These are phyloP conservation scores for Vaccinium macrocarpon DNA, from an alignment of 148 eudicot genomes.

Conservation along the genomic window DNA sequence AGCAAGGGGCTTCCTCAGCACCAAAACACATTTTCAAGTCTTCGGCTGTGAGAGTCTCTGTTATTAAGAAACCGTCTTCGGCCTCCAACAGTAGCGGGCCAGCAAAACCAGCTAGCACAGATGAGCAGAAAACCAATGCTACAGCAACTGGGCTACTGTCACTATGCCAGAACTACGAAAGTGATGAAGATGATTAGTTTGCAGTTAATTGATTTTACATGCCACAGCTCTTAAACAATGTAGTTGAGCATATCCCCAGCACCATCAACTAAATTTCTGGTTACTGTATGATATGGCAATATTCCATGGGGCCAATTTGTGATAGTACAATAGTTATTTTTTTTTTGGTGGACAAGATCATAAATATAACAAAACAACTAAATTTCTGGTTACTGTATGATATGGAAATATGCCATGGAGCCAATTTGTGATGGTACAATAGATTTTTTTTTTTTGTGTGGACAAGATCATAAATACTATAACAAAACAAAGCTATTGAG, in stretches of 20 bases:
- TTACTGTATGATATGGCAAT: background rate
- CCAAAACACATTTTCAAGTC: constrained; percentile 34
- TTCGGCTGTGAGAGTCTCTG: constrained; percentile 35
- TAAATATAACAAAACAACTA: no score
- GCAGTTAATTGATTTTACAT: background rate
- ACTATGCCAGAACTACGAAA: constrained; percentile 53
- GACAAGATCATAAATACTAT: no score
- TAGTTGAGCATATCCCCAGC: background rate
- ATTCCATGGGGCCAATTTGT: background rate
- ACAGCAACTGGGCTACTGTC: constrained; percentile 45
- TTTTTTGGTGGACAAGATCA: no score
- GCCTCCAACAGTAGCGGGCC: constrained; percentile 19
- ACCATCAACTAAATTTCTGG: background rate
- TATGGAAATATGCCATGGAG: background rate
- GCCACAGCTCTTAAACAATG: background rate
- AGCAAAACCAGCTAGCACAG: constrained; percentile 19
- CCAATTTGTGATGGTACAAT: background rate
- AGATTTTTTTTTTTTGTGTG: background rate
- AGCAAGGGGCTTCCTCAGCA: constrained; percentile 8
- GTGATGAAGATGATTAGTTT: constrained; percentile 50
- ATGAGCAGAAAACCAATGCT: constrained; percentile 8
- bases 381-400: background rate
- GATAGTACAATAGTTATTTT: background rate
- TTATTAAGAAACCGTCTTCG: constrained; percentile 36
- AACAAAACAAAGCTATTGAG: no score